Evolutionary conservation across 306 rosid species (phyloP).

Genomic region (Prinsepia uniflora): DNA sequence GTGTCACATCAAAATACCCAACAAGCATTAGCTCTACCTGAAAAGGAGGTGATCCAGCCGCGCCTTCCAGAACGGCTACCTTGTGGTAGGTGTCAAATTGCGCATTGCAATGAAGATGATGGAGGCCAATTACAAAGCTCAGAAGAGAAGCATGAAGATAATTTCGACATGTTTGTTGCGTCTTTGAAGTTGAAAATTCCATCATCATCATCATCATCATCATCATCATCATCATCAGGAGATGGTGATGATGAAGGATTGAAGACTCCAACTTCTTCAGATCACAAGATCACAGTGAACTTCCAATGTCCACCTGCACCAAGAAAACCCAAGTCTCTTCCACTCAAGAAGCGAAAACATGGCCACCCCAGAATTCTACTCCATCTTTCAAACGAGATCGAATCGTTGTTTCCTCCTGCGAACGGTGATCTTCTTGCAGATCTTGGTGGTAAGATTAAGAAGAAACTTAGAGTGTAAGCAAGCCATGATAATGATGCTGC

Average conservation of each 20-base stretch:
- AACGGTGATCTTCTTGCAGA: conserved; percentile 24
- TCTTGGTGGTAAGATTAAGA: conserved; percentile 45
- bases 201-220: not conserved
- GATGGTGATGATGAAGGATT: conserved; percentile 38
- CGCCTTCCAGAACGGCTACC: no score
- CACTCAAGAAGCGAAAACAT: conserved; percentile 37
- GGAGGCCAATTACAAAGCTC: not conserved
- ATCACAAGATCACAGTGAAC: conserved; percentile 35
- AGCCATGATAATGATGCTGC: not conserved
- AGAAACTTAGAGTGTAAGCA: conserved; percentile 30
- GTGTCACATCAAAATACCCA: no score
- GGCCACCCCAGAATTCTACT: conserved; percentile 23
- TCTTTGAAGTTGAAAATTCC: conserved; percentile 38
- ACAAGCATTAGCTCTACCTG: no score
- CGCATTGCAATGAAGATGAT: not conserved
- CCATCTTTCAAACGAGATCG: conserved; percentile 42
- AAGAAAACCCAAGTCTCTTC: conserved; percentile 48
- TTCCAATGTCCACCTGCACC: conserved; percentile 69
- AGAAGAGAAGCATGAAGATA: conserved; percentile 19
- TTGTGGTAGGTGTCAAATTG: conserved; percentile 5
- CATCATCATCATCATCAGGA: conserved; percentile 1
- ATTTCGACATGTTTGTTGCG: conserved; percentile 21
- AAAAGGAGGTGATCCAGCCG: no score
- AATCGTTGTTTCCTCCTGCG: conserved; percentile 41
- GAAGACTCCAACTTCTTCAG: conserved; percentile 62